These are phyloP conservation scores for Globisporangium heterothallicum DNA, from an alignment of 352 stramenopile species.

Conservation along the genomic window DNA sequence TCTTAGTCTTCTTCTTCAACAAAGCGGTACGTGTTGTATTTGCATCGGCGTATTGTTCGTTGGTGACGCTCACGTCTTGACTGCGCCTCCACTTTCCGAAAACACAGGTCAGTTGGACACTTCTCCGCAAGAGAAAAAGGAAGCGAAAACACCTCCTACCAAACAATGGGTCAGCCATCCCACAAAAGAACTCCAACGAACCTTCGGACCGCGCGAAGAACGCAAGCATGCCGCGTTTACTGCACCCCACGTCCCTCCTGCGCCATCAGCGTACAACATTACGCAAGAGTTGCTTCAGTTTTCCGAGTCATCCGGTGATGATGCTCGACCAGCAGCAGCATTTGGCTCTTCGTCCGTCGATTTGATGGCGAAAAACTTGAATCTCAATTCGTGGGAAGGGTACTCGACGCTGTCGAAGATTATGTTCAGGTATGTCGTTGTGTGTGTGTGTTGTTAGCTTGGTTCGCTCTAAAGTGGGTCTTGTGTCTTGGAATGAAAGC, in stretches of 20 bases:
- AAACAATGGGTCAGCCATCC: neutral
- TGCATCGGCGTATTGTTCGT: no score
- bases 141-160: neutral
- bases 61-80: no score
- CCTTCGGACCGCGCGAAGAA: conserved; percentile 15
- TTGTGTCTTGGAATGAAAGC: neutral
- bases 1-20: conserved; percentile 54
- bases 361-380: conserved; percentile 33
- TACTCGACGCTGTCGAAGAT: conserved; percentile 70
- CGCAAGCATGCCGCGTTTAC: conserved; percentile 14
- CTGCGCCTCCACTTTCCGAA: no score
- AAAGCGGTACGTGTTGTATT: conserved; percentile 27
- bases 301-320: conserved; percentile 4
- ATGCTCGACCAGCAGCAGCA: conserved; percentile 9
- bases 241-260: conserved; percentile 6
- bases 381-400: conserved; percentile 57
- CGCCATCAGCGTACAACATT: conserved; percentile 16
- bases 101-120: conserved; percentile 11
- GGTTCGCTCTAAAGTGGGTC: no score
- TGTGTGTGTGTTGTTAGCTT: neutral
- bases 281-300: conserved; percentile 20
- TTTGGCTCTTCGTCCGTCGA: conserved; percentile 22
- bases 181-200: neutral
- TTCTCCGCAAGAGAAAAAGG: conserved; percentile 1
- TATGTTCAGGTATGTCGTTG: conserved; percentile 51